Base-by-base conservation (phyloP, 2,329 filamentous ascomycete genomes). In the Westerdykella sp. region DNA sequence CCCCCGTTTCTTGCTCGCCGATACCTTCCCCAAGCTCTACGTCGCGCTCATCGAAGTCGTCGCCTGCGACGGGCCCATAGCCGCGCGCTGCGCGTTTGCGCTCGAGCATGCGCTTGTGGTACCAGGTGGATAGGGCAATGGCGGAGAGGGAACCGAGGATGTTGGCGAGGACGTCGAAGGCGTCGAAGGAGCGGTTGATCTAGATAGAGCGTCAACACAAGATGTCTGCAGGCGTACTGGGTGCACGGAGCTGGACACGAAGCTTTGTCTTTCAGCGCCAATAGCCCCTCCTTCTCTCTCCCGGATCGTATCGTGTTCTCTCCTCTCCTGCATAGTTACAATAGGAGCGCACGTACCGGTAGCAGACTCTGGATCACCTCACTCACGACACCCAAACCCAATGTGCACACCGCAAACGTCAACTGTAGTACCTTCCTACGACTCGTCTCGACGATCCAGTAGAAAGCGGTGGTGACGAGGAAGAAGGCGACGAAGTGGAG, bases 61-160 rank as follows among this genome's bases (percentile, higher is more conserved):
- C 79, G 22, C 80, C 81, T 0, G 85, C 78, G 5, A 94, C 77
- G 6, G 79, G 76, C 41, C 78, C 76, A 59, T 94, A 94, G 40
- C 79, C 79, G 60, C 85, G 85, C 43, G 80, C 80, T 59, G 80
- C 74, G 47, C 90, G 78, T 63, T 85, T 87, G 49, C 93, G 78
- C 67, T 97, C 91, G 32, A 97, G 73, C 89, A 97, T 97, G 46
- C 93, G 84, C 62, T 86, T 85, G 69, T 98, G 93, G 65, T 98
- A 98, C 85, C 87, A 91, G 44, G 81, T 83, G 64, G 87, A 94
- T 15, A 95, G 65, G 0, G 76, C 83, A 15, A 96, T 63, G 0
- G 80, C 89, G 1, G 75, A 71, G 12, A 85, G 68, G 50, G 85
- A 91, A 34, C 93, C 93, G 34, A 87, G 71, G 0, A 95, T 69